Evolutionary conservation across 305 asterid genomes (phyloP).

Genomic region (Rubia tinctorum): DNA sequence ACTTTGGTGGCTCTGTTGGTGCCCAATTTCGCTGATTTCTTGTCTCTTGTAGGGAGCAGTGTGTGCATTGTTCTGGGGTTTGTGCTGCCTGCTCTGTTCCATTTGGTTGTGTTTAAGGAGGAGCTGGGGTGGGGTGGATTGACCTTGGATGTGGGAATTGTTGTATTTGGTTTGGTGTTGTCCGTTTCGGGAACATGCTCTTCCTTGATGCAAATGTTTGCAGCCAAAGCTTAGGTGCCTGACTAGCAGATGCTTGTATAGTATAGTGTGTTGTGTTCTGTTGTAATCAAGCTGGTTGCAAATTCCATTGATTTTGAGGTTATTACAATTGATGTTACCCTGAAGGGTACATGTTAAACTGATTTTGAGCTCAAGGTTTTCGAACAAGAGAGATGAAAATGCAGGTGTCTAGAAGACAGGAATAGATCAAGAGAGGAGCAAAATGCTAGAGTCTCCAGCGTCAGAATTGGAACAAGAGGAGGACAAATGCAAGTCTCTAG

Average conservation of each 20-base stretch:
- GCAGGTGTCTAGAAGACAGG: too few relatives aligned
- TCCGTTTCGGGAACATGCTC: slow-evolving; percentile 32
- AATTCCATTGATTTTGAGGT: background rate
- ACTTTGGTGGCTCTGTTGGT: slow-evolving; percentile 29
- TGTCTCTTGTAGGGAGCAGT: slow-evolving; percentile 38
- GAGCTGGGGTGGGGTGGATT: slow-evolving; percentile 28
- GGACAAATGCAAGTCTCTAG: too few relatives aligned
- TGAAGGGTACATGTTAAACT: background rate
- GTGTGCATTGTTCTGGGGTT: slow-evolving; percentile 38
- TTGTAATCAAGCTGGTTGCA: background rate
- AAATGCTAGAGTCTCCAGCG: too few relatives aligned
- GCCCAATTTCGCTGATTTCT: slow-evolving; percentile 38
- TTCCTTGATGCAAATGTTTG: slow-evolving; percentile 31
- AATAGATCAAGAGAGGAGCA: too few relatives aligned
- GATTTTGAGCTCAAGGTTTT: background rate
- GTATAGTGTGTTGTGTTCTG: background rate
- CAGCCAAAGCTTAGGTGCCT: slow-evolving; percentile 24
- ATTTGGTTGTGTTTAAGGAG: slow-evolving; percentile 27
- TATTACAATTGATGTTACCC: too few relatives aligned
- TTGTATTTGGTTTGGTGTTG: slow-evolving; percentile 28
- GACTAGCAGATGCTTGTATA: background rate
- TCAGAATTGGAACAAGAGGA: too few relatives aligned
- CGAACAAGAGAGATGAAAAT: too few relatives aligned
- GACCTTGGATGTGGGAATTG: slow-evolving; percentile 26
- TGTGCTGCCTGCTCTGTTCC: slow-evolving; percentile 44